phyloP scores from a whole-genome alignment of 2,329 filamentous ascomycete genomes.

The Fusarium incarnatum region DNA sequence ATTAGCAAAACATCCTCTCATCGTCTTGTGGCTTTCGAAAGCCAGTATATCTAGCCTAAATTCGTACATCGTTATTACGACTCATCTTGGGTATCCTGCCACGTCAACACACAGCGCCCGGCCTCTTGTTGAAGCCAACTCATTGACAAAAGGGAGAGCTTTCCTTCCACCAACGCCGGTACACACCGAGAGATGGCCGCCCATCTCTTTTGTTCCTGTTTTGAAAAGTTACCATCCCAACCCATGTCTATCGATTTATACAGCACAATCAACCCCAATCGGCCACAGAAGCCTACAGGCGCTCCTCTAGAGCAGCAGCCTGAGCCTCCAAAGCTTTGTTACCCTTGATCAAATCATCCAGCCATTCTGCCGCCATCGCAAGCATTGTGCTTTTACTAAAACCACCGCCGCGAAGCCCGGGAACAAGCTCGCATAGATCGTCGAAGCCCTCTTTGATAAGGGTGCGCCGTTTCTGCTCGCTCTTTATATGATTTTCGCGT shows the following conservation, averaged over 20 bases:
- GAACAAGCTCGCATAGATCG: slow-evolving; percentile 80
- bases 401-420: slow-evolving; percentile 77
- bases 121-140: slow-evolving; percentile 17
- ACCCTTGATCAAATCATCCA: slow-evolving; percentile 77
- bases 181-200: slow-evolving; percentile 28
- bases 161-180: slow-evolving; percentile 40
- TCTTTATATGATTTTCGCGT: slow-evolving; percentile 85
- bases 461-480: slow-evolving; percentile 86
- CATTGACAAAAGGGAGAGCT: slow-evolving; percentile 16
- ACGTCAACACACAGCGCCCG: slow-evolving; percentile 18
- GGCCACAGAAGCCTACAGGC: slow-evolving; percentile 13
- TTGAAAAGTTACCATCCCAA: slow-evolving; percentile 25
- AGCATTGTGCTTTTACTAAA: slow-evolving; percentile 88
- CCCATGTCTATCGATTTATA: slow-evolving; percentile 31
- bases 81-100: slow-evolving; percentile 37
- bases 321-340: slow-evolving; percentile 72
- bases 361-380: slow-evolving; percentile 78
- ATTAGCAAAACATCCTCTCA: slow-evolving; percentile 14
- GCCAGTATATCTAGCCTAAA: slow-evolving; percentile 26
- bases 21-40: slow-evolving; percentile 5
- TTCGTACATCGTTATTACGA: slow-evolving; percentile 35
- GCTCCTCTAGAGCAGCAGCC: slow-evolving; percentile 55
- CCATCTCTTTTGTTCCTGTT: slow-evolving; percentile 23
- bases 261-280: slow-evolving; percentile 3
- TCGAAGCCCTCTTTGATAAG: slow-evolving; percentile 86